A percentile compares a stretch with the other conserved stretches of the same genome.
These are phyloP conservation scores for Boletellus deceptivus DNA, from an alignment of 1,284 basidiomycete species.

Conservation along the genomic window DNA sequence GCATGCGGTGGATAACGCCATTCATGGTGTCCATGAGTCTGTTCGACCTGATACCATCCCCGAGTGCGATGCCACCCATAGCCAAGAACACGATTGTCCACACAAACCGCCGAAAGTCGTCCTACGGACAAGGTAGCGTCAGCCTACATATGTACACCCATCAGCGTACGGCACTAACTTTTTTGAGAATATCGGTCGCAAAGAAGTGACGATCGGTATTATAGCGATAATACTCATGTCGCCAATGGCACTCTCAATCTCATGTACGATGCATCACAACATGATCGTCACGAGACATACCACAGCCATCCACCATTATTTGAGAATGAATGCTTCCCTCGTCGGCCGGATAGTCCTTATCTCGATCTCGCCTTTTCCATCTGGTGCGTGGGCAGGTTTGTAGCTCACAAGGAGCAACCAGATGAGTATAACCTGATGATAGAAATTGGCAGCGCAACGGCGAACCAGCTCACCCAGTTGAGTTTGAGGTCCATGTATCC, in stretches of 20 bases:
- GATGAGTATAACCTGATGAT: conserved; percentile 79
- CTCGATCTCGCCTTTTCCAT: conserved; percentile 75
- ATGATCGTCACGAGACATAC: conserved; percentile 85
- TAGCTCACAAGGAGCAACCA: conserved; percentile 91
- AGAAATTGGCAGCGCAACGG: conserved; percentile 90
- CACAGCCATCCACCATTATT: conserved; percentile 91
- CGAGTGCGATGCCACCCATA: conserved; percentile 98
- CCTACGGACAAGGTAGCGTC: conserved; percentile 43
- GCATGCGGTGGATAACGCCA: conserved; percentile 61
- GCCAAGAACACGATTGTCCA: conserved; percentile 95
- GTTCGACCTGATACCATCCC: conserved; percentile 90
- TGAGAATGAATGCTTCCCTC: conserved; percentile 75
- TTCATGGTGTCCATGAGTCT: conserved; percentile 85
- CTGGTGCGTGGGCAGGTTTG: conserved; percentile 64
- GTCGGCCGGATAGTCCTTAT: conserved; percentile 83
- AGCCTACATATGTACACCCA: background rate
- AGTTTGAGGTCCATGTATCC: conserved; percentile 84
- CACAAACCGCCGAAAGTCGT: conserved; percentile 92
- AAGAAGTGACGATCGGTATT: conserved; percentile 92
- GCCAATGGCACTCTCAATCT: conserved; percentile 77
- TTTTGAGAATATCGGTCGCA: conserved; percentile 90
- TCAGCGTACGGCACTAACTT: conserved; percentile 53
- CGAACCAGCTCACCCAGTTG: conserved; percentile 94
- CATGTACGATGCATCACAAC: conserved; percentile 90
- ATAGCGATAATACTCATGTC: conserved; percentile 99